A percentile compares a stretch with the other conserved stretches of the same genome.
Evolutionary conservation across 306 rosid species (phyloP).

Genomic region (Prunus armeniaca): DNA sequence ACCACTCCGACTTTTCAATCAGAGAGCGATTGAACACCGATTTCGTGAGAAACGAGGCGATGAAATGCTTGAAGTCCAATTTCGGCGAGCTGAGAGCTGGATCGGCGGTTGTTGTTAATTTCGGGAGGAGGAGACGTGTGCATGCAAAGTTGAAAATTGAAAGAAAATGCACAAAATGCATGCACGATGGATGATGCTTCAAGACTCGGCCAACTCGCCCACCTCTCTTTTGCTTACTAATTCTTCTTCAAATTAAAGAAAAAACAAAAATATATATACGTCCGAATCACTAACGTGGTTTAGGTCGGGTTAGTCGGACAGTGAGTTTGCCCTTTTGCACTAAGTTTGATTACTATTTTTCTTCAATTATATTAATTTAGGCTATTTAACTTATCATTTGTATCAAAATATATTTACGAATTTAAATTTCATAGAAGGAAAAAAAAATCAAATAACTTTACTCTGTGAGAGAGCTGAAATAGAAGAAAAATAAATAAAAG

Average conservation of each 20-base stretch:
- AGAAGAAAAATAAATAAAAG: neutral
- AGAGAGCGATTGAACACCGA: neutral
- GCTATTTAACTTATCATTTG: too few relatives aligned
- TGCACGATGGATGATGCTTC: slow-evolving; percentile 98
- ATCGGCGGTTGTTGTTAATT: slow-evolving; percentile 26
- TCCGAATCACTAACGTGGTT: too few relatives aligned
- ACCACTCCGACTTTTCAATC: slow-evolving; percentile 14
- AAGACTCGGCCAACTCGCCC: slow-evolving; percentile 87
- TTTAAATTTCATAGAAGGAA: too few relatives aligned
- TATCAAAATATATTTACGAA: too few relatives aligned
- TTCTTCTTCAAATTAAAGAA: slow-evolving; percentile 13
- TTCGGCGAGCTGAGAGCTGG: slow-evolving; percentile 27
- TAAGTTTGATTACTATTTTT: too few relatives aligned
- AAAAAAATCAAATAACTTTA: neutral
- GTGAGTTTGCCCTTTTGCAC: too few relatives aligned
- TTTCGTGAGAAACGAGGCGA: neutral
- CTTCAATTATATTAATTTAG: too few relatives aligned
- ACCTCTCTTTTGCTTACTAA: slow-evolving; percentile 26
- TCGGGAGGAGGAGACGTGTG: slow-evolving; percentile 67
- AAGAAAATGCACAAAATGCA: slow-evolving; percentile 65
- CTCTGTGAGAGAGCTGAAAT: neutral
- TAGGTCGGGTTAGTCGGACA: too few relatives aligned
- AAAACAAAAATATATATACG: neutral
- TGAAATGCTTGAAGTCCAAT: slow-evolving; percentile 20
- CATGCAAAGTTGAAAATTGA: slow-evolving; percentile 62